Evolutionary conservation across 352 stramenopile species (phyloP), one percentile per base, ranked within the genome.

Genomic region (Pythium phragmitis): DNA sequence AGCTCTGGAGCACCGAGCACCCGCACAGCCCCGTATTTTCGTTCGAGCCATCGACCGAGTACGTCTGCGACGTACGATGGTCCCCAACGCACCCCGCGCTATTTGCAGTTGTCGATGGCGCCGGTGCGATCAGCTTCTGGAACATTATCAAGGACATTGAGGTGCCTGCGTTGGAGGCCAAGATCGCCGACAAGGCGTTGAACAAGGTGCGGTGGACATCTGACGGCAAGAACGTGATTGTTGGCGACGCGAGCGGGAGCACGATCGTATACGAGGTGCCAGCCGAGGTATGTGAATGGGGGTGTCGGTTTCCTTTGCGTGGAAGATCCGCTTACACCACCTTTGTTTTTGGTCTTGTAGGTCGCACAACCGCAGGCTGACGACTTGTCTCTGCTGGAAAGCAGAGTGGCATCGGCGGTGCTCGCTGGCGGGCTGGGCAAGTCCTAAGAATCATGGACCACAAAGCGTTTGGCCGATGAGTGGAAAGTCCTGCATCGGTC

Each of bases 11-110:
- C 67, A 86, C 77, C 0, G 84, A 94, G 67, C 79, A 88, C 50
- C 80, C 82, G 12, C 70, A 92, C 30, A 72, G 62, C 19, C 82
- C 87, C 1, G 70, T 94, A 26, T 76, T 92, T 23, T 91, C 82
- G 42, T 96, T 96, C 45, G 87, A 96, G 69, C 82, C 82, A 16
- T 95, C 87, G 9, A 93, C 81, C 26, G 88, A 96, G 63, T 96
- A 96, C 67, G 83, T 96, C 42, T 94, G 87, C 57, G 88, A 96
- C 59, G 88, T 94, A 23, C 74, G 82, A 70, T 96, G 87, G 88
- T 94, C 87, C 8, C 77, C 84, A 3, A 65, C 87, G 14, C 82
- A 96, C 47, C 85, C 87, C 5, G 78, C 87, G 16, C 63, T 96
- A 9, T 96, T 96, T 73, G 85, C 84, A 3, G 87, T 93, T 26